Base-by-base conservation (phyloP, 2,329 filamentous ascomycete species). In the Decorospora gaudefroyi region DNA sequence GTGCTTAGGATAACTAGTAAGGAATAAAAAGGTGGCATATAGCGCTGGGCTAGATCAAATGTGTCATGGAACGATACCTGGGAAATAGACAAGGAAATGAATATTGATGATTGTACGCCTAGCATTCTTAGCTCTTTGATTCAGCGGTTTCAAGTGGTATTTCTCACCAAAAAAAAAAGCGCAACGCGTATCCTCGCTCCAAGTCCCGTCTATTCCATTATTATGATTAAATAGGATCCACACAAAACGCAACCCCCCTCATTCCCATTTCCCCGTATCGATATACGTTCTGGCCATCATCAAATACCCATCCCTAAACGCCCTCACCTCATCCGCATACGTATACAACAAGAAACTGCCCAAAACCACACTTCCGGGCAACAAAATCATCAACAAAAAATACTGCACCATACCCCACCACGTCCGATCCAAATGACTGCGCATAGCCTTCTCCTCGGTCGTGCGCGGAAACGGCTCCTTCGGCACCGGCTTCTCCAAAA, bases 341-440 rank as follows among this genome's bases (percentile, higher is more conserved):
- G 39, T 9, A 11, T 40, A 64, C 7, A 56, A 16, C 12, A 51
- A 13, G 4, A 40, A 31, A 0, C 37, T 42, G 1, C 27, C 19
- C 12, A 53, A 18, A 1, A 47, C 7, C 13, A 61, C 49, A 6
- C 36, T 11, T 0, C 52, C 49, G 2, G 53, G 55, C 18, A 63
- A 7, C 10, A 52, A 3, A 6, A 61, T 16, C 48, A 61, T 50
- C 29, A 55, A 17, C 3, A 52, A 16, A n/a, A 61, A 22, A 34
- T 59, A 62, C 30, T 49, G 42, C 12, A 59, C 49, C 45, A 62
- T 55, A 2, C 43, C 42, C 40, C 47, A 54, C 61, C 62, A 65
- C 22, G 53, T 46, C 28, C 35, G 47, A 16, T 54, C 49, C 11
- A 64, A 26, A 13, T 50, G 42, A 10, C 35, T 42, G 4, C 52